Evolutionary conservation across 2,329 filamentous ascomycete species (phyloP), one percentile per base, ranked within the genome.

Genomic region (Penicillium sp.): DNA sequence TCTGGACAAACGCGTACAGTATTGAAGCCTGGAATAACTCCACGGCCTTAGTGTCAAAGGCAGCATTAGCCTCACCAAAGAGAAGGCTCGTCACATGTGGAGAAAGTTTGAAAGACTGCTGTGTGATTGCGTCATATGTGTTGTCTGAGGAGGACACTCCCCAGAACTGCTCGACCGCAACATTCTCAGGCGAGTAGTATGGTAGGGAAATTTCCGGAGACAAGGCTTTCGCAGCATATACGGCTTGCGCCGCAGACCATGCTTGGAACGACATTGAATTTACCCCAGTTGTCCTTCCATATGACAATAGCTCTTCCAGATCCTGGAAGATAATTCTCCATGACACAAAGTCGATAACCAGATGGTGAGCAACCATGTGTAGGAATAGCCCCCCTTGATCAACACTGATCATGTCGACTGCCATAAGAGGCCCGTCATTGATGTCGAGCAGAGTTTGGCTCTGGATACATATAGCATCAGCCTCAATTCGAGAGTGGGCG

Each of bases 271-370:
- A 26, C 4, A 46, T 14, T 2, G 5, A 7, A 16, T 14, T 8
- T 33, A 16, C 21, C 19, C 16, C 3, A 21, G 5, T 21, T 13
- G 14, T 21, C 8, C 14, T 3, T 1, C 13, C 22, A 5, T 2
- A 3, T 2, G 5, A 8, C 6, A 52, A 11, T 7, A 52, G n/a
- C 10, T 45, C 24, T 9, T 52, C 50, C 16, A 52, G 26, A 13
- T 52, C 39, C 16, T 33, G 8, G 6, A 46, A 13, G n/a, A 52
- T 33, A 14, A 52, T 22, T 16, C 41, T n/a, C 50, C 50, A 52
- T 9, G 50, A 52, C 19, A 52, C 50, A 5, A 46, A 16, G 19
- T 52, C 50, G 33, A 52, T 26, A 3, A 52, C 50, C 29, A 52
- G 13, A 35, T 52, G 50, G 19, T 52, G 50, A 9, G 50, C 50